Evolutionary conservation across 192 early-diverging fungal species (phyloP).

Genomic region (Rhizoclosmatium globosum): DNA sequence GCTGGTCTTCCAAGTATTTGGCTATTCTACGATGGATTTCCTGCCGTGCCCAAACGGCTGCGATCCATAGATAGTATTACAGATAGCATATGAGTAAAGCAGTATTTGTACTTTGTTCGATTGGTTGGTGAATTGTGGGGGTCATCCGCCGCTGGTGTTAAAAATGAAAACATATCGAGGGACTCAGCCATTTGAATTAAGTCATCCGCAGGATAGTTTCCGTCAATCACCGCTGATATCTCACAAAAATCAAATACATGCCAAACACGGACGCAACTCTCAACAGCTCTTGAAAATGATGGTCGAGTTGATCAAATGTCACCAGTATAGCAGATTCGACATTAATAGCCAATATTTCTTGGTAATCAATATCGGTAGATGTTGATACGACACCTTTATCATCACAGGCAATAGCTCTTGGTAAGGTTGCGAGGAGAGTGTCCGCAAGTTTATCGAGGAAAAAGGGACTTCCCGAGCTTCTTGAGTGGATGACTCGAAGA

Average conservation of each 20-base stretch:
- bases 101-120: slow-evolving; percentile 24
- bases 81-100: slow-evolving; percentile 36
- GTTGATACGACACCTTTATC: slow-evolving; percentile 30
- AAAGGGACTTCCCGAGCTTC: slow-evolving; percentile 38
- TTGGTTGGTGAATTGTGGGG: slow-evolving; percentile 1
- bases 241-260: slow-evolving; percentile 37
- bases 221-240: slow-evolving; percentile 35
- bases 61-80: slow-evolving; percentile 42
- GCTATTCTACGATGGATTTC: slow-evolving; percentile 39
- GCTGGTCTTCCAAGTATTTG: slow-evolving; percentile 26
- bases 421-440: slow-evolving; percentile 26
- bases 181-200: slow-evolving; percentile 19
- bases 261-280: slow-evolving; percentile 43
- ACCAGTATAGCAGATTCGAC: slow-evolving; percentile 41
- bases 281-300: slow-evolving; percentile 40
- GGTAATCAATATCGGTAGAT: slow-evolving; percentile 34
- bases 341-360: slow-evolving; percentile 40
- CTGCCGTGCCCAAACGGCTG: slow-evolving; percentile 42
- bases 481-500: slow-evolving; percentile 28
- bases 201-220: slow-evolving; percentile 34
- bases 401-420: slow-evolving; percentile 33
- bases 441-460: slow-evolving; percentile 43
- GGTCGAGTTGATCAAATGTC: slow-evolving; percentile 39
- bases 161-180: slow-evolving; percentile 34
- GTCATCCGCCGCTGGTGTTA: slow-evolving; percentile 5